phyloP scores from a whole-genome alignment of 177 flowering plant genomes.

The Vitis hybrid region DNA sequence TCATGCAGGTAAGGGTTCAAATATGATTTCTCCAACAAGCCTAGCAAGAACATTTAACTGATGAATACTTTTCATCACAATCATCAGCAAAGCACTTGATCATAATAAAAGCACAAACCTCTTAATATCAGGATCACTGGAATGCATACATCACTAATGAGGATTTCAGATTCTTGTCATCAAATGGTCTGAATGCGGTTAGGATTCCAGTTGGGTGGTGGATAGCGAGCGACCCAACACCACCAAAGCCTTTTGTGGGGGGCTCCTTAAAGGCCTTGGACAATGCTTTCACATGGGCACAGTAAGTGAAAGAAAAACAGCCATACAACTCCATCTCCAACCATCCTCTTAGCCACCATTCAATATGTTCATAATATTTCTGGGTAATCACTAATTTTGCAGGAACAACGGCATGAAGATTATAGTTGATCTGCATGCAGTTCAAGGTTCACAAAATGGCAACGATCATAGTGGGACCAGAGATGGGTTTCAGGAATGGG shows the following conservation, averaged over 20 bases:
- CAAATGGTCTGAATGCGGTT: constrained; percentile 21
- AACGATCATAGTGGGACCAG: constrained; percentile 33
- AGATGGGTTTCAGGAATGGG: constrained; percentile 51
- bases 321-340: too few species aligned
- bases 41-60: too few species aligned
- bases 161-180: constrained; percentile 21
- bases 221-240: constrained; percentile 23
- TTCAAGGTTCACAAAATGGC: constrained; percentile 43
- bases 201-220: constrained; percentile 30
- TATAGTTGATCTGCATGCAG: constrained; percentile 46
- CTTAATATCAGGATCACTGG: constrained; percentile 17
- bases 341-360: too few species aligned
- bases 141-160: constrained; percentile 16
- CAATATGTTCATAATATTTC: too few species aligned
- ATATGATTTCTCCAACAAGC: too few species aligned
- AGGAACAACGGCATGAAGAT: constrained; percentile 41
- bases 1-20: constrained; percentile 12
- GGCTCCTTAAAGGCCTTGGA: constrained; percentile 22
- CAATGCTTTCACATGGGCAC: constrained; percentile 24
- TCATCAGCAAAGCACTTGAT: too few species aligned
- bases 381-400: constrained; percentile 1
- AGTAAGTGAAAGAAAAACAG: constrained; percentile 1
- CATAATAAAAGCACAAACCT: too few species aligned
- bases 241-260: constrained; percentile 26
- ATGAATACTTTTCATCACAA: too few species aligned